Percentiles rank a stretch among this genome's conserved stretches.
Conservation (phyloP, 228 moss, liverwort and hornwort species). For the Sphagnum magellanicum region DNA sequence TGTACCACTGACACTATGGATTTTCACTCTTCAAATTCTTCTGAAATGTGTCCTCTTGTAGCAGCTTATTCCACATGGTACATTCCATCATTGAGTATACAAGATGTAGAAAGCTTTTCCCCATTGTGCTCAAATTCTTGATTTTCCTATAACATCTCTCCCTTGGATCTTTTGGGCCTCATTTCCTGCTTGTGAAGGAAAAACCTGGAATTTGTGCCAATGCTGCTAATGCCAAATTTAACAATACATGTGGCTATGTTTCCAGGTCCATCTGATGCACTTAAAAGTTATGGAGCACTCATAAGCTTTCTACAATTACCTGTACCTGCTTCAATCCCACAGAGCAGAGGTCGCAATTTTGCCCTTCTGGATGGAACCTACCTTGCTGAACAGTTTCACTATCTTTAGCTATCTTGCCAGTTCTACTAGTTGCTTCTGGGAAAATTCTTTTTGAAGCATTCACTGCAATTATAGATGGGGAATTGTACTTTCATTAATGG, state of each 20-base stretch:
- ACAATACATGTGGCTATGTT: neutral
- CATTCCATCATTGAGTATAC: too few species aligned
- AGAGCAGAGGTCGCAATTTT: constrained; percentile 51
- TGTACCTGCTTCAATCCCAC: constrained; percentile 50
- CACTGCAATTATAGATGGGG: too few species aligned
- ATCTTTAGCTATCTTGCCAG: too few species aligned
- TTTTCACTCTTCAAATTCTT: neutral
- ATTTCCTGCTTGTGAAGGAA: too few species aligned
- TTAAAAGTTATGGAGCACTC: constrained; percentile 47
- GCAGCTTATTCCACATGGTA: neutral
- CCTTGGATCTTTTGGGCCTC: too few species aligned
- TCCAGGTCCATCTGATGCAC: constrained; percentile 33
- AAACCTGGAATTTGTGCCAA: too few species aligned
- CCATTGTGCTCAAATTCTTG: too few species aligned
- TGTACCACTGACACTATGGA: neutral
- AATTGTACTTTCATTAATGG: too few species aligned
- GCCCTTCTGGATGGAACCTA: neutral
- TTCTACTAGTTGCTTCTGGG: too few species aligned
- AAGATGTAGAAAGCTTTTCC: neutral
- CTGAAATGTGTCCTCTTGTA: neutral
- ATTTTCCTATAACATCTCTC: too few species aligned
- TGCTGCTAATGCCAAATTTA: too few species aligned
- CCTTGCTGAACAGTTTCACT: neutral
- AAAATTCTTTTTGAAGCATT: too few species aligned
- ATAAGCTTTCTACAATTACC: constrained; percentile 64